phyloP scores from a whole-genome alignment of 768 basidiomycete genomes.

The Mycena rebaudengoi region DNA sequence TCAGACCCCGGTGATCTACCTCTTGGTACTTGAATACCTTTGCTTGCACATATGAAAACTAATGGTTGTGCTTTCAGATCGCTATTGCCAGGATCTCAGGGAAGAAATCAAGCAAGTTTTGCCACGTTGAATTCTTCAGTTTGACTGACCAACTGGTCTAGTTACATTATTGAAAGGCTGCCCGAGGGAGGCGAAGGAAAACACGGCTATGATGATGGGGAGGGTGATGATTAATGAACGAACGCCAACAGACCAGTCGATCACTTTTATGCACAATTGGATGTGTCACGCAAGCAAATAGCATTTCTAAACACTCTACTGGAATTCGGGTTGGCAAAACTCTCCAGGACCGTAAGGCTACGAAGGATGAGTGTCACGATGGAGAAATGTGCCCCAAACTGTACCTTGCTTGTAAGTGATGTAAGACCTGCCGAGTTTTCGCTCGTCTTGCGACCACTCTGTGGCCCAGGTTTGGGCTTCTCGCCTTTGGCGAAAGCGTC shows the following conservation, averaged over 20 bases:
- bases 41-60: not conserved
- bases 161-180: slow-evolving; percentile 74
- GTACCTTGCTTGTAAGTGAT: slow-evolving; percentile 77
- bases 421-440: slow-evolving; percentile 96
- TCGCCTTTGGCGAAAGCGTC: slow-evolving; percentile 82
- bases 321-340: slow-evolving; percentile 86
- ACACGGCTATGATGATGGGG: slow-evolving; percentile 80
- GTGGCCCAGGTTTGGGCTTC: slow-evolving; percentile 94
- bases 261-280: slow-evolving; percentile 17
- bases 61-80: slow-evolving; percentile 53
- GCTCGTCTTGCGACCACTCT: slow-evolving; percentile 84
- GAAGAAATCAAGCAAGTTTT: slow-evolving; percentile 81
- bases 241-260: not conserved
- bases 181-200: slow-evolving; percentile 80
- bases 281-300: slow-evolving; percentile 23
- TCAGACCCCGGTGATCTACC: slow-evolving; percentile 76
- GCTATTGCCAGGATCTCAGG: slow-evolving; percentile 85
- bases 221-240: slow-evolving; percentile 76
- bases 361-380: slow-evolving; percentile 13
- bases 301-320: slow-evolving; percentile 56
- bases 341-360: slow-evolving; percentile 96
- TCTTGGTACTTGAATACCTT: slow-evolving; percentile 55
- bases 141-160: slow-evolving; percentile 35
- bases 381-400: slow-evolving; percentile 23
- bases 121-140: slow-evolving; percentile 12